These are phyloP conservation scores for Tricholoma bakamatsutake DNA, from an alignment of 768 basidiomycete species.

Conservation along the genomic window DNA sequence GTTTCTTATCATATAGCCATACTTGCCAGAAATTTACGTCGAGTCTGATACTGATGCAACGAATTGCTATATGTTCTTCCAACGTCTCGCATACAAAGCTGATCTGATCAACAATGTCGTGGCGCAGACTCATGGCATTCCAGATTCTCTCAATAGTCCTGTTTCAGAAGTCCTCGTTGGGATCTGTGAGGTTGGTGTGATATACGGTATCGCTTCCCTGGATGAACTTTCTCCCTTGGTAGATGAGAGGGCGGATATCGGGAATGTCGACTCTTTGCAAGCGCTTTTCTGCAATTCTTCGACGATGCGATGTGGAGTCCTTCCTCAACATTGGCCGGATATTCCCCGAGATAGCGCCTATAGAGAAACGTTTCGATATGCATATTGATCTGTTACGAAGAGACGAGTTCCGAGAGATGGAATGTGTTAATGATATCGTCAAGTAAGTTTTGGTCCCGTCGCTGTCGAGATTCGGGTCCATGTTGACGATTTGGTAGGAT, in stretches of 20 bases:
- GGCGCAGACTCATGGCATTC: slow-evolving; percentile 76
- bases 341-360: slow-evolving; percentile 75
- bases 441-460: slow-evolving; percentile 50
- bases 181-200: slow-evolving; percentile 76
- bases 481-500: slow-evolving; percentile 46
- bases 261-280: slow-evolving; percentile 80
- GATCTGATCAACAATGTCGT: slow-evolving; percentile 82
- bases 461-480: neutral
- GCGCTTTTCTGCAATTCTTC: slow-evolving; percentile 82
- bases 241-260: slow-evolving; percentile 84
- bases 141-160: slow-evolving; percentile 75
- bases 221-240: slow-evolving; percentile 1
- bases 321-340: slow-evolving; percentile 85
- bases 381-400: slow-evolving; percentile 79
- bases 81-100: slow-evolving; percentile 78
- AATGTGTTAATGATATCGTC: slow-evolving; percentile 85
- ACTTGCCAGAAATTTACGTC: slow-evolving; percentile 85
- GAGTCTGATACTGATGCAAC: slow-evolving; percentile 89
- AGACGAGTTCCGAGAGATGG: slow-evolving; percentile 91
- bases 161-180: slow-evolving; percentile 88
- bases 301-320: slow-evolving; percentile 73
- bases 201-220: neutral
- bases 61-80: slow-evolving; percentile 89
- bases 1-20: slow-evolving; percentile 51
- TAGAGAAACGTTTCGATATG: slow-evolving; percentile 90